Conservation (phyloP, 1,284 basidiomycete species). For the Trichosporon sp. region DNA sequence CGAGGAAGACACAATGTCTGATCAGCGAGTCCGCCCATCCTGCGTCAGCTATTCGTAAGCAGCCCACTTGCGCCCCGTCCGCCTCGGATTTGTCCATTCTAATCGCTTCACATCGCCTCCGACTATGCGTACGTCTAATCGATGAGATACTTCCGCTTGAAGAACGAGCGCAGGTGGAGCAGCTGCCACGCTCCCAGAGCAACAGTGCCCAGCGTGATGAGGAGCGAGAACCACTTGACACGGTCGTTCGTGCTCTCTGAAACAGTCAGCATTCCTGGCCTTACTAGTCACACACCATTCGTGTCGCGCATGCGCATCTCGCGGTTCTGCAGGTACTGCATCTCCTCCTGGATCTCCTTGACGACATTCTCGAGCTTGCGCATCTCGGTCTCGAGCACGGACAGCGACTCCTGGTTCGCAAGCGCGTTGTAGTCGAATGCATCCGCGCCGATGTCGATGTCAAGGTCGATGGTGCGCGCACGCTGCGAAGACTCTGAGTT, state of each 20-base stretch:
- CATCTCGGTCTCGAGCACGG: slow-evolving; percentile 95
- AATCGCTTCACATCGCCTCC: background rate
- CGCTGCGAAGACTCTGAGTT: slow-evolving; percentile 54
- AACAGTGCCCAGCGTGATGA: slow-evolving; percentile 72
- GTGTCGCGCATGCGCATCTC: slow-evolving; percentile 87
- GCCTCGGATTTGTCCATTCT: too few relatives aligned
- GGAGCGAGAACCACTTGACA: slow-evolving; percentile 88
- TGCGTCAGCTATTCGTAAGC: too few relatives aligned
- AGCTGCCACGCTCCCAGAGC: slow-evolving; percentile 88
- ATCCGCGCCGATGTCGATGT: slow-evolving; percentile 96
- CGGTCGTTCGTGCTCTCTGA: slow-evolving; percentile 84
- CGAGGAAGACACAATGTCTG: background rate
- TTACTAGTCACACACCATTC: slow-evolving; percentile 61
- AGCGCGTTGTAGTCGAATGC: slow-evolving; percentile 99
- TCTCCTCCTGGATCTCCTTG: slow-evolving; percentile 89
- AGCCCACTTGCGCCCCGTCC: too few relatives aligned
- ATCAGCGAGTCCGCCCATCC: background rate
- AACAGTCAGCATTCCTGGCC: background rate
- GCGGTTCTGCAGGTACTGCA: slow-evolving; percentile 82
- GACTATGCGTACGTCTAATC: slow-evolving; percentile 53
- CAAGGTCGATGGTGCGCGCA: slow-evolving; percentile 74
- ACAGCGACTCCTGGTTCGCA: slow-evolving; percentile 95
- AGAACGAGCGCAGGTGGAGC: slow-evolving; percentile 84
- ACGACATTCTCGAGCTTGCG: slow-evolving; percentile 90
- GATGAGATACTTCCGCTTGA: slow-evolving; percentile 96